Base-by-base conservation (phyloP, 495 filamentous ascomycete genomes). In the Neurospora hispaniola region DNA sequence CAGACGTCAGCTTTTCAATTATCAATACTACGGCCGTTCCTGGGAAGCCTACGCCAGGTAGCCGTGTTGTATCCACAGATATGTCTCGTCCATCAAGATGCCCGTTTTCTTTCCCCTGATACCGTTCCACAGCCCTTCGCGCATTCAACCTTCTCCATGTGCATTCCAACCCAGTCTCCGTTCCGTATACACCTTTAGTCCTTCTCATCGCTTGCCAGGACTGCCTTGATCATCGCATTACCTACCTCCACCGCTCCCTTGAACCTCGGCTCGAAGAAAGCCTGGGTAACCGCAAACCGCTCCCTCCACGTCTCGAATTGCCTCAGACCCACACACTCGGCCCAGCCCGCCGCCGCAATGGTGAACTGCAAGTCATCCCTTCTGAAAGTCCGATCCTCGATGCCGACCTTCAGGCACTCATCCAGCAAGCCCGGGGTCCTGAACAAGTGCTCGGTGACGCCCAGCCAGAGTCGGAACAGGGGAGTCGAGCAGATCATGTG, bases 401-500 rank as follows among this genome's bases (percentile, higher is more conserved):
- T 88, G 0, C 94, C 95, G 18, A 93, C 94, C 38, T 91, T 85
- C 74, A 98, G 87, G 27, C 89, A 90, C 77, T 96, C 93, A n/a
- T 95, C 90, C 2, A 99, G 89, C 35, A 97, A 86, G 0, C 88
- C 89, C 27, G 89, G 87, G 74, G 94, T 94, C 70, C 95, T 91
- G 84, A 97, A 99, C 23, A 99, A 85, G 81, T 97, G 97, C 82
- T 99, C 94, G 7, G 94, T 94, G n/a, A 97, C 94, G 68, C 96
- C 96, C 69, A 99, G 87, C 94, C 96, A 98, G 40, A 99, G 88
- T 44, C 96, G 92, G 85, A 98, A 99, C n/a, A 97, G 87, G 89
- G 96, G 96, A 16, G 96, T 99, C 14, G 93, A 97, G 83, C 96
- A 99, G 76, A 99, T 97, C 94, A 98, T 98, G 84, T 99, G 96